Conservation (phyloP, 345 rosid species). For the Eucalyptus virginea region DNA sequence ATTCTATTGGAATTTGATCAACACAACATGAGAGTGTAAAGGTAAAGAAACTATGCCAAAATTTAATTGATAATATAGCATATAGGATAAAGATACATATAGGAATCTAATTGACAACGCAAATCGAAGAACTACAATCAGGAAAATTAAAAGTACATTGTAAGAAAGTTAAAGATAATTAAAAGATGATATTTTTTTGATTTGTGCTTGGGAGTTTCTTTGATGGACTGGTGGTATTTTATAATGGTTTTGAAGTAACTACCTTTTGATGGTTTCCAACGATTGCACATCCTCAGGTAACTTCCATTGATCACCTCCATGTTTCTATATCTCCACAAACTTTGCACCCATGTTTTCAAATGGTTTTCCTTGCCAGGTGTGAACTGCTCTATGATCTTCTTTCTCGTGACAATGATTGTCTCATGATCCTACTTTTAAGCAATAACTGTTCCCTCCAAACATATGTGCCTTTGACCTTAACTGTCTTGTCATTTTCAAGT, state of each 20-base stretch:
- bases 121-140: too few species aligned
- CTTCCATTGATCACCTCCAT: not conserved
- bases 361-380: not conserved
- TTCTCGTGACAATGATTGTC: not conserved
- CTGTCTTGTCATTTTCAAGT: not conserved
- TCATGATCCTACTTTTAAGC: not conserved
- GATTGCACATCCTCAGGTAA: not conserved
- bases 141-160: not conserved
- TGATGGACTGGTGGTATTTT: not conserved
- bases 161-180: not conserved
- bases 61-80: not conserved
- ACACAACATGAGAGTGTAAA: not conserved
- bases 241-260: not conserved
- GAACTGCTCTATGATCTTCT: not conserved
- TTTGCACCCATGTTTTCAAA: not conserved
- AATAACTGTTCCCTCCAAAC: too few species aligned
- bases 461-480: not conserved
- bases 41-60: not conserved
- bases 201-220: not conserved
- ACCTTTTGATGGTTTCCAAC: accelerated
- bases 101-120: not conserved
- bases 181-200: too few species aligned
- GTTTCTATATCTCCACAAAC: not conserved
- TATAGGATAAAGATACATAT: not conserved
- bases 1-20: not conserved